Conservation (phyloP, 2,329 filamentous ascomycete genomes). For the Geosmithia morbida region DNA sequence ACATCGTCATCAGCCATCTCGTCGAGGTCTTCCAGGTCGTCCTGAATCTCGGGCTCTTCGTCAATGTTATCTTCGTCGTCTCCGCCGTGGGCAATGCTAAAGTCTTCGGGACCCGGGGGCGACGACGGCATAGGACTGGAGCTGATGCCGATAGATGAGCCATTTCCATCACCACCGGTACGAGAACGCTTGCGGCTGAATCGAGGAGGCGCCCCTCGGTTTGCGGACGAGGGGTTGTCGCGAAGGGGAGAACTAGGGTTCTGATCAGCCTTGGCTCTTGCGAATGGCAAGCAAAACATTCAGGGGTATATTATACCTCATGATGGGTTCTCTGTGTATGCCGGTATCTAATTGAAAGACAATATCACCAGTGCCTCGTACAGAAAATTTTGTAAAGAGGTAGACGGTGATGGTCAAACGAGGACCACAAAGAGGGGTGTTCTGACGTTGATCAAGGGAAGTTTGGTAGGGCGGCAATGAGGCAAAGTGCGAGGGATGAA, state of each 20-base stretch:
- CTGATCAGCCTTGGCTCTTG: conserved; percentile 3
- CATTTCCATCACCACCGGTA: conserved; percentile 36
- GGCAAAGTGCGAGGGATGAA: background rate
- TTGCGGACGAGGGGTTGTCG: conserved; percentile 68
- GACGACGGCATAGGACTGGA: conserved; percentile 55
- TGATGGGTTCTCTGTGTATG: conserved; percentile 4
- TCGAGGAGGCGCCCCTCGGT: conserved; percentile 48
- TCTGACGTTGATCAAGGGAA: background rate
- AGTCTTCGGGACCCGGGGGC: conserved; percentile 42
- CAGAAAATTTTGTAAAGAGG: background rate
- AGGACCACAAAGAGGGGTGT: conserved; percentile 1
- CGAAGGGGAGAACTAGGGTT: conserved; percentile 62
- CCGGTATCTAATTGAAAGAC: background rate
- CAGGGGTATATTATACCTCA: conserved; percentile 15
- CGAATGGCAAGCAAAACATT: background rate
- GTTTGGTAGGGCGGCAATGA: background rate
- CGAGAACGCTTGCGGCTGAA: conserved; percentile 41
- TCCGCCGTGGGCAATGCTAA: conserved; percentile 49
- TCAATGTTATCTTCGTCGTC: conserved; percentile 61
- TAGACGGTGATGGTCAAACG: conserved; percentile 1
- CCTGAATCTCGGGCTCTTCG: conserved; percentile 57
- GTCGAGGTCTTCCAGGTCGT: conserved; percentile 64
- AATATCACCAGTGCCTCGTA: background rate
- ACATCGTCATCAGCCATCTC: conserved; percentile 72
- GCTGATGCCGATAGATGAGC: conserved; percentile 33